A percentile compares a stretch with the other conserved stretches of the same genome.
These are phyloP conservation scores for Beta lomatogona DNA, from an alignment of 179 eudicot species.

Conservation along the genomic window DNA sequence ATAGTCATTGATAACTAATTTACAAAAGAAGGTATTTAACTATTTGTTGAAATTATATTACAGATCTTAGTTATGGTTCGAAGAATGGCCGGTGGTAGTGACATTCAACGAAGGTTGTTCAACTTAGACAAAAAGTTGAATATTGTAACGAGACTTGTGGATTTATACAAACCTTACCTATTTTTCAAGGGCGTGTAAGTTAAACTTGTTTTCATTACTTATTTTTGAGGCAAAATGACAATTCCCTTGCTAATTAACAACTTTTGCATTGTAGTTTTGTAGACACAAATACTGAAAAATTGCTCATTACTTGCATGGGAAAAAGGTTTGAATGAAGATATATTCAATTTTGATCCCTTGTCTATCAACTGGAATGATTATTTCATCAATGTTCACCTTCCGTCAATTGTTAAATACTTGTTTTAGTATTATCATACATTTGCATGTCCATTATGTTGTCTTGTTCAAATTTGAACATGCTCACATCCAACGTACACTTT, in stretches of 20 bases:
- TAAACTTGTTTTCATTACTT: too few species aligned
- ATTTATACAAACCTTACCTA: conserved; percentile 21
- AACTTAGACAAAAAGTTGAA: conserved; percentile 21
- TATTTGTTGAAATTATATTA: neutral
- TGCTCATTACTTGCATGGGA: conserved; percentile 21
- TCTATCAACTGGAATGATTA: conserved; percentile 31
- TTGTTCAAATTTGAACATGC: too few species aligned
- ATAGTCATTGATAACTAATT: too few species aligned
- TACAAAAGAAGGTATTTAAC: too few species aligned
- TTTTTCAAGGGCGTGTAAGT: conserved; percentile 31
- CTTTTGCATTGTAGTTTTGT: conserved; percentile 13
- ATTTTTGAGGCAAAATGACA: too few species aligned
- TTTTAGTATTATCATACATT: neutral
- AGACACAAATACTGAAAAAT: conserved; percentile 25
- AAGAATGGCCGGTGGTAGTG: conserved; percentile 7
- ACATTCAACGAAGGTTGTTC: neutral
- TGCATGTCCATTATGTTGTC: too few species aligned
- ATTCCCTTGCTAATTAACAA: too few species aligned
- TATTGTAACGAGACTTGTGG: conserved; percentile 10
- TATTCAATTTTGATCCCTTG: conserved; percentile 26
- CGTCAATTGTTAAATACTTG: conserved; percentile 28
- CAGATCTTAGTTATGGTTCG: conserved; percentile 11
- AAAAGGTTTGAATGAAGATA: conserved; percentile 27
- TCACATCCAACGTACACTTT: too few species aligned
- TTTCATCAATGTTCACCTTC: conserved; percentile 30